Percentiles rank a stretch among this genome's conserved stretches.
phyloP scores from a whole-genome alignment of 768 basidiomycete genomes.

The Lentinula edodes region DNA sequence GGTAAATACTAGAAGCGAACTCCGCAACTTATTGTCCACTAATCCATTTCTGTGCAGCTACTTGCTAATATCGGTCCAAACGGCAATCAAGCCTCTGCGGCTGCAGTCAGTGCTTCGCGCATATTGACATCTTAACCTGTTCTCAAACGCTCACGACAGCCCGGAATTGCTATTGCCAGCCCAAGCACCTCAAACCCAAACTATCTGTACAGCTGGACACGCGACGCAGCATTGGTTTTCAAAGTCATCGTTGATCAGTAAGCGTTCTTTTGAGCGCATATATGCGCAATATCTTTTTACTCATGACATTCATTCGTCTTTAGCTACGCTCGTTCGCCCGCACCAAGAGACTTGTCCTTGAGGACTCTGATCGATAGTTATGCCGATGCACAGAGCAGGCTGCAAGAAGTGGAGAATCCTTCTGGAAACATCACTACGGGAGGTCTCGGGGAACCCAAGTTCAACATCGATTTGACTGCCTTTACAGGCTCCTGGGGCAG shows the following conservation, averaged over 20 bases:
- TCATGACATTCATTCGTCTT: background rate
- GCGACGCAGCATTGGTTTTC: slow-evolving; percentile 64
- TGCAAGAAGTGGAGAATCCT: slow-evolving; percentile 65
- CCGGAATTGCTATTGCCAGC: slow-evolving; percentile 45
- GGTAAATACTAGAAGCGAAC: background rate
- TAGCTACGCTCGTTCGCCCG: background rate
- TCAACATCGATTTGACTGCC: slow-evolving; percentile 59
- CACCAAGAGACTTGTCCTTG: slow-evolving; percentile 37
- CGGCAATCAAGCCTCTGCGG: slow-evolving; percentile 51
- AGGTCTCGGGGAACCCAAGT: slow-evolving; percentile 72
- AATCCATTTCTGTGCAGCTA: slow-evolving; percentile 33
- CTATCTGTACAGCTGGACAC: slow-evolving; percentile 63
- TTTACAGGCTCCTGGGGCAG: slow-evolving; percentile 45
- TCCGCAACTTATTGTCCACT: background rate
- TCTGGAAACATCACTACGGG: slow-evolving; percentile 55
- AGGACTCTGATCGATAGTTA: slow-evolving; percentile 46
- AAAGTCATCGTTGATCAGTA: slow-evolving; percentile 40
- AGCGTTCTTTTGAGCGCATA: slow-evolving; percentile 2
- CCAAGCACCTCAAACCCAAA: slow-evolving; percentile 42
- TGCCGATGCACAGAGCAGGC: slow-evolving; percentile 38
- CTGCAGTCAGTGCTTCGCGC: slow-evolving; percentile 16
- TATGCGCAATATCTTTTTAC: background rate
- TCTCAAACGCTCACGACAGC: background rate
- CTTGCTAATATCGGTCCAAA: slow-evolving; percentile 67
- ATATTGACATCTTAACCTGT: background rate